phyloP scores from a whole-genome alignment of 306 rosid genomes.

The Quercus variabilis region DNA sequence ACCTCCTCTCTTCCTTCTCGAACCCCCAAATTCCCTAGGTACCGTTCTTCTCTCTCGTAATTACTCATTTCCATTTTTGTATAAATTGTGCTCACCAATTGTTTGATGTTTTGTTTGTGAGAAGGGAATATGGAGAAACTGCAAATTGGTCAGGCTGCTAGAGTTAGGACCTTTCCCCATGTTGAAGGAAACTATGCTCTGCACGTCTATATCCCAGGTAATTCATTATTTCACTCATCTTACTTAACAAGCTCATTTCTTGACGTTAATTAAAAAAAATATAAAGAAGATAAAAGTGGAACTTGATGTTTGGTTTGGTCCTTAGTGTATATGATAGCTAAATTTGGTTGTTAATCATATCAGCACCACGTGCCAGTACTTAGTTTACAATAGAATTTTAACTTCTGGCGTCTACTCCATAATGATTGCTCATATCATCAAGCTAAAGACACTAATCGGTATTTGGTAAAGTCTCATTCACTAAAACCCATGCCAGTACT shows the following conservation, averaged over 20 bases:
- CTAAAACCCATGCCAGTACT: neutral
- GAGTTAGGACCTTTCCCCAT: conserved; percentile 80
- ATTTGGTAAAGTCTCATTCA: no score
- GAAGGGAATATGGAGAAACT: conserved; percentile 39
- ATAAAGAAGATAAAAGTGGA: no score
- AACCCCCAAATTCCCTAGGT: conserved; percentile 53
- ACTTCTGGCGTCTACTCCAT: no score
- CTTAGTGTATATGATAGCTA: neutral
- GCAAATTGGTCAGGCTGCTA: conserved; percentile 44
- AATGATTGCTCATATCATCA: no score
- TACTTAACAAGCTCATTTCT: neutral
- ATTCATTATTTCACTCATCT: conserved; percentile 9
- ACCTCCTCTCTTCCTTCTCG: conserved; percentile 65
- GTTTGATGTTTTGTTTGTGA: conserved; percentile 32
- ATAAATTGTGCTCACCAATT: conserved; percentile 9
- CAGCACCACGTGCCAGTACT: neutral
- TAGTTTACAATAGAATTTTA: no score
- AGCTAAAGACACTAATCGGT: no score
- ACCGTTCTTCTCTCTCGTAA: neutral
- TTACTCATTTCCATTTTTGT: neutral
- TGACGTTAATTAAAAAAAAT: neutral
- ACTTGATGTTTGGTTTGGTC: no score
- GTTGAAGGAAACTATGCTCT: conserved; percentile 79
- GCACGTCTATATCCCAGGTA: conserved; percentile 86
- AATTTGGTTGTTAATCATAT: neutral